Percentiles rank a stretch among this genome's conserved stretches.
Conservation (phyloP, 108 stramenopile genomes). For the Nitzschia palea region DNA sequence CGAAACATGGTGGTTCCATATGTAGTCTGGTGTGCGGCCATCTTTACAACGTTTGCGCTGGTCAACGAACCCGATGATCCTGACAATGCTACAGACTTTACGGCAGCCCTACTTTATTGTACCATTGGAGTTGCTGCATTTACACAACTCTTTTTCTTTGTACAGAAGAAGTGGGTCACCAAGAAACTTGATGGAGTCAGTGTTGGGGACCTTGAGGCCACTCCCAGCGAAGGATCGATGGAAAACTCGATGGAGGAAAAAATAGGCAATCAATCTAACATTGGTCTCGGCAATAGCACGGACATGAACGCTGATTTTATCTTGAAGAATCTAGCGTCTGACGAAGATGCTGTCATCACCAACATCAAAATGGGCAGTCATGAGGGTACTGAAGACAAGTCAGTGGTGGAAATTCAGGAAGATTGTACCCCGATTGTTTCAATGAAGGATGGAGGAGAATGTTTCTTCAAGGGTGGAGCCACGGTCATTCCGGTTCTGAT, state of each 20-base stretch:
- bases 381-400: background rate
- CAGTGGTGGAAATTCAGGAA: background rate
- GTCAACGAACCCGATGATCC: background rate
- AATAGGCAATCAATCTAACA: no score
- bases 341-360: no score
- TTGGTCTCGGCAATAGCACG: background rate
- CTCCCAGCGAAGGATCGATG: background rate
- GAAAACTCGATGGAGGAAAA: background rate
- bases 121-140: conserved; percentile 9
- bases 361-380: no score
- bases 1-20: background rate
- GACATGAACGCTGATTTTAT: background rate
- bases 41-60: background rate
- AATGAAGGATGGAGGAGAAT: conserved; percentile 38
- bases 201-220: no score
- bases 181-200: no score
- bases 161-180: conserved; percentile 13
- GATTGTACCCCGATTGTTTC: conserved; percentile 19
- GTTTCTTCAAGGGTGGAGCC: conserved; percentile 51
- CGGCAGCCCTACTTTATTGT: conserved; percentile 4
- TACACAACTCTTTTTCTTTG: conserved; percentile 13
- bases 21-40: background rate
- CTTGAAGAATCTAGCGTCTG: background rate
- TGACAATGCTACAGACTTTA: conserved; percentile 6
- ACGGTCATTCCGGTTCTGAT: conserved; percentile 44